Conservation (phyloP, 495 filamentous ascomycete genomes). For the Hypomontagnella monticulosa region DNA sequence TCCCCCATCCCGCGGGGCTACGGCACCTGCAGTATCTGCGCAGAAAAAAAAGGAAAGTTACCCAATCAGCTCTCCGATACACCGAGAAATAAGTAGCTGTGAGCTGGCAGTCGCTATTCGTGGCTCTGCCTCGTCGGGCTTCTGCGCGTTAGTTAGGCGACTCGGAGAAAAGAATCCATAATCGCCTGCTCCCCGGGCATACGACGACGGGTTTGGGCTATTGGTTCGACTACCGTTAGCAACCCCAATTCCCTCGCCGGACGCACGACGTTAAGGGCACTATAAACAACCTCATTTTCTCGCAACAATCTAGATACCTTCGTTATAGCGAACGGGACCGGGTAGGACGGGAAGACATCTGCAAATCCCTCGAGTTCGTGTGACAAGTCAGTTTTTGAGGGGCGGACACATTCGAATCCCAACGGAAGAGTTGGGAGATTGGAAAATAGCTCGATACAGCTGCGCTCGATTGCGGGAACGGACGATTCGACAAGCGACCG, state of each 20-base stretch:
- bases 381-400: not conserved
- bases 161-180: slow-evolving; percentile 10
- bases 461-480: no score
- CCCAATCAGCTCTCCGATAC: slow-evolving; percentile 22
- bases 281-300: slow-evolving; percentile 3
- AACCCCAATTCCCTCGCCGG: slow-evolving; percentile 10
- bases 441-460: no score
- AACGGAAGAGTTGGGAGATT: not conserved
- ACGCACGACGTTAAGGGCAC: slow-evolving; percentile 4
- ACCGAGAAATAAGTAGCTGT: slow-evolving; percentile 23
- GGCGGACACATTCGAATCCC: not conserved
- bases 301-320: not conserved
- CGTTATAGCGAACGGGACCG: slow-evolving; percentile 4
- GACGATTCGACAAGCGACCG: no score
- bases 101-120: slow-evolving; percentile 33
- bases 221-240: slow-evolving; percentile 1
- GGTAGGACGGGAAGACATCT: slow-evolving; percentile 1
- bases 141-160: slow-evolving; percentile 7
- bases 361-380: not conserved
- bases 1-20: slow-evolving; percentile 31
- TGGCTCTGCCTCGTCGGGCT: slow-evolving; percentile 22
- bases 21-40: slow-evolving; percentile 31
- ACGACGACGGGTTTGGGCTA: slow-evolving; percentile 9
- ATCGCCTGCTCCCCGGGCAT: slow-evolving; percentile 5
- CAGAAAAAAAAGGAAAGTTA: slow-evolving; percentile 12